Base-by-base conservation (phyloP, 2,329 filamentous ascomycete species). In the Xylaria digitata region DNA sequence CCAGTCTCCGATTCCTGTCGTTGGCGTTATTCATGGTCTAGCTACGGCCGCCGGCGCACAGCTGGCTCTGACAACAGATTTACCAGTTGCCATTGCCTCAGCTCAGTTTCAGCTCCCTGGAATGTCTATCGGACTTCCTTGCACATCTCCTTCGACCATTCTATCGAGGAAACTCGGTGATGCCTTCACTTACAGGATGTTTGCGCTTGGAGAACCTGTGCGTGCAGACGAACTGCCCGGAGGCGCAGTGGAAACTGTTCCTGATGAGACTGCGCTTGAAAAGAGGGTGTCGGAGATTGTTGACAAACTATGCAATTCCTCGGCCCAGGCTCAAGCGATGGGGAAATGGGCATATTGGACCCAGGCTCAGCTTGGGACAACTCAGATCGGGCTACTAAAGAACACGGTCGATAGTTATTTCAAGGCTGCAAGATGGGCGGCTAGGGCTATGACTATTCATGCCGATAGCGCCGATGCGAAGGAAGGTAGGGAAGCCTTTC, bases 261-360 rank as follows among this genome's bases (percentile, higher is more conserved):
- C 71, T 53, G 66, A 69, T 2, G 70, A 70, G 15, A 64, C 53
- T 1, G 68, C 72, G 32, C 68, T 78, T 9, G 71, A 74, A 57
- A 65, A 34, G 0, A 72, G 73, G 19, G 75, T 78, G 7, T 67
- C 56, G 6, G 69, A 71, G 49, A 65, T 78, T 21, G 71, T 72
- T 8, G 56, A 61, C 13, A 70, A 68, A 63, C 62, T 77, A 32
- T 73, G 66, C 3, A 46, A n/a, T n/a, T 40, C 69, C 3, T 61
- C 75, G 3, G 76, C 70, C 7, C 77, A 77, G 69, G 70, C 75
- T 15, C 75, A 74, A 65, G 77, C 77, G 3, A 63, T 79, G 52
- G 77, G 75, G 2, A 79, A 79, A 70, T 79, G 78, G 77, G 76
- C 76, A 0, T 79, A 73, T 57, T 78, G 77, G 77, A 74, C 76